Evolutionary conservation across 352 stramenopile species (phyloP), one percentile per base, ranked within the genome.

Genomic region (Ophiocytium majus): DNA sequence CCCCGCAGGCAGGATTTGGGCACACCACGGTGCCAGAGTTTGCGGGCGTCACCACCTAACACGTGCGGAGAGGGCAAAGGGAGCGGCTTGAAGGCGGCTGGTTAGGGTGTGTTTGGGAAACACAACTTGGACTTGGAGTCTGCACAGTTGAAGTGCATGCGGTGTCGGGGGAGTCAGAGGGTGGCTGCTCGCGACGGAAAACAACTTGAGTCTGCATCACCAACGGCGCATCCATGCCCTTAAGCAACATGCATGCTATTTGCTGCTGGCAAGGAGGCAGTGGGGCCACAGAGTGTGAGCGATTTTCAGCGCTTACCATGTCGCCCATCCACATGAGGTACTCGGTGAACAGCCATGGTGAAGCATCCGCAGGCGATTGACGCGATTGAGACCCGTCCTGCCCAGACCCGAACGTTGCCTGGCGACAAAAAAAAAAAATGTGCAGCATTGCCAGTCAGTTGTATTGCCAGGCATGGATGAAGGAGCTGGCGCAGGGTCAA

Each of bases 281-380:
- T n/a, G n/a, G n/a, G n/a, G n/a, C n/a, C n/a, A n/a, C n/a, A n/a
- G n/a, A n/a, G n/a, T n/a, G 5, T 57, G 43, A 57, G 5, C 43
- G 43, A 57, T 57, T 57, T 57, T 57, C 43, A 57, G 43, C 43
- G 14, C 66, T 78, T 14, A 78, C 66, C 66, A 78, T 17, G 14
- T 78, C 66, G 66, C 66, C 66, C 66, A 78, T 78, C 66, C 66
- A 78, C 5, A 14, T 78, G 66, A 78, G 5, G 35, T 78, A 78
- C 35, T 78, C 66, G 32, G 17, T 14, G 35, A 17, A 78, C 5
- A 78, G 66, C 66, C 66, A 78, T 14, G 66, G 5, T 5, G 5
- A 78, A 5, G 14, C 35, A 5, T 78, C 66, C 32, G 66, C 5
- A 5, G 14, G 43, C 43, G 43, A 14, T 57, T 14, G 43, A 57